Base-by-base conservation (phyloP, 2,329 filamentous ascomycete genomes). In the Xylariaceae sp. region DNA sequence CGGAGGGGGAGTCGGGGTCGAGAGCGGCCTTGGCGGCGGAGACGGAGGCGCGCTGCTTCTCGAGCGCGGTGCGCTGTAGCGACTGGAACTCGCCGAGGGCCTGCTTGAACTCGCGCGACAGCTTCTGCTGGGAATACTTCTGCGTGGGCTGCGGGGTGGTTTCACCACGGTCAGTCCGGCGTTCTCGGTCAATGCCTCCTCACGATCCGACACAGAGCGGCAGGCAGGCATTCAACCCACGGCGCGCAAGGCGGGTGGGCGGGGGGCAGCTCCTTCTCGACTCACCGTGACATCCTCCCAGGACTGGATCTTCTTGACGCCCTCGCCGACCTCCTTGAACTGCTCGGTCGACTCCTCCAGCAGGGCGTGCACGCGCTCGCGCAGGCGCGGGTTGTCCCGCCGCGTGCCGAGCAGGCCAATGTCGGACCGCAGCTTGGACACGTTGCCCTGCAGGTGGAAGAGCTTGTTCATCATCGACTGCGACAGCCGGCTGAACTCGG, bases 81-180 rank as follows among this genome's bases (percentile, higher is more conserved):
- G 72, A 72, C 64, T 96, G 90, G 62, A 98, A 98, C 51, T 95
- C 89, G 48, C 81, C 77, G 38, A 96, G 76, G 31, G 85, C 84
- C 22, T 84, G 75, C 55, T 89, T 84, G 67, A 96, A 95, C 58
- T 96, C 89, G 53, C 86, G 84, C 42, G 87, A 90, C 21, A 98
- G 74, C 59, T 96, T 96, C 49, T 90, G 85, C 53, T 95, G 90
- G 15, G 88, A 92, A 67, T 94, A 96, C 61, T 90, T 93, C 68
- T 98, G 92, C 35, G 87, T 84, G 40, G 90, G 86, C 87, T 94
- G 39, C 22, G 22, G 18, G 3, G 5, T 5, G 29, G 7, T 23
- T 45, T 36, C 43, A 32, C n/a, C 39, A 26, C 34, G 33, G 9
- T 10, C 31, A 30, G 30, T 15, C 4, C 8, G 4, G 26, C 19